Base-by-base conservation (phyloP, 441 rosid species). In the Gossypium laxum region DNA sequence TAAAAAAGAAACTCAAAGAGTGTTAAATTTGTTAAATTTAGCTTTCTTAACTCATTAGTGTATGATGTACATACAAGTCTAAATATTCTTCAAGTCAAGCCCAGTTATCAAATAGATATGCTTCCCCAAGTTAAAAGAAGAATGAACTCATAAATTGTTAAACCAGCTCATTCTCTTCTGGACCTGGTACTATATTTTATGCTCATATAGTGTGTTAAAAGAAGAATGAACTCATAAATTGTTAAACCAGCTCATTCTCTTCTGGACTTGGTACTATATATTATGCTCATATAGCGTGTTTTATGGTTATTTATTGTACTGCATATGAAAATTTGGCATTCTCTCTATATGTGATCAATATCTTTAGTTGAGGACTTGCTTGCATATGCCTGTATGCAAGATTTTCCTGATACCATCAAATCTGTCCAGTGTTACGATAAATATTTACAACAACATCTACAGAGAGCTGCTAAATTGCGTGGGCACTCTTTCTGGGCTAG, bases 401-500 rank as follows among this genome's bases (percentile, higher is more conserved):
- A 21, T 55, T 38, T 15, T 66, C 62, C 24, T 34, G 61, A 57
- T 24, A 38, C 72, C 54, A 69, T 69, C 32, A 18, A 80, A 68
- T 76, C 15, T 69, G 50, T 81, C 76, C 83, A 89, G 93, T 89
- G 91, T 69, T 85, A 84, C 70, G 93, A 89, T 74, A 89, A 83
- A 74, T 89, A 87, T 81, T 84, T 85, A 7, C 91, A 87, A 66
- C 63, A 78, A 32, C 83, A 64, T 83, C 83, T 89, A 54, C 82
- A 73, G 72, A 87, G 84, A 70, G 88, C 87, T 58, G 93, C 91
- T 22, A 87, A 83, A 69, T 43, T 82, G 61, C 83, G 89, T 1
- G 93, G 89, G 22, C 90, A 87, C 26, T 65, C 87, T 51, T 83
- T 85, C 68, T 87, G 89, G 90, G 90, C 85, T 24, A 84, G 85